Evolutionary conservation across 352 stramenopile species (phyloP), one percentile per base, ranked within the genome.

Genomic region (Pythium dissotocum): DNA sequence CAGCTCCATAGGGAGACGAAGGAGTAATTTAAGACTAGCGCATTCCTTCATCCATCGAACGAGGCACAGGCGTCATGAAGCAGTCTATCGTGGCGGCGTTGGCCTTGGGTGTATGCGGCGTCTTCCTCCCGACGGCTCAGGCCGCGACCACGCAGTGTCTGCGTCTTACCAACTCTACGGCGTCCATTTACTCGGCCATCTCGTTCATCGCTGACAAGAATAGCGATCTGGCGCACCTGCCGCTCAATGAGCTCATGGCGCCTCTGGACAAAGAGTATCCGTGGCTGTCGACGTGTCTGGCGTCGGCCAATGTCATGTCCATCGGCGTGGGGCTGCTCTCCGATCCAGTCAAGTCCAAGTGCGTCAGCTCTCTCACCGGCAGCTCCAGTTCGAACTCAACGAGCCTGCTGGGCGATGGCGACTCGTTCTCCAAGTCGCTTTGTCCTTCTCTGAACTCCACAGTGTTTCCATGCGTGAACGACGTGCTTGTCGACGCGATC

Each of bases 221-320:
- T 48, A 69, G 58, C 52, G 67, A 75, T 44, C 14, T 78, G 6
- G 56, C 70, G 8, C 63, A 69, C 26, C 44, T 80, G 26, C 67
- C 74, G 18, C 56, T 80, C 7, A 38, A 77, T 30, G 48, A 78
- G 59, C 56, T 79, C 38, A 55, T 83, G 2, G 66, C 67, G 28
- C 73, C 76, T 1, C 28, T 80, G 13, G 73, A 83, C 49, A 63
- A 65, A 33, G 64, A 73, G 26, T 36, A 73, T 21, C 76, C 76
- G n/a, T 78, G 73, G 70, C 65, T 83, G 8, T 80, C 76, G 35
- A 70, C 68, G 49, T 83, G 76, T 30, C 44, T 80, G 16, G 73
- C 51, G 14, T 80, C 73, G 1, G 65, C 65, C 6, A 67, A 79
- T n/a, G 49, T 80, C 14, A 51, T 83, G 14, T 57, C 64, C 14